Evolutionary conservation across 1,139 yeast genomes (phyloP).

Genomic region (Saccharomyces hybrid): DNA sequence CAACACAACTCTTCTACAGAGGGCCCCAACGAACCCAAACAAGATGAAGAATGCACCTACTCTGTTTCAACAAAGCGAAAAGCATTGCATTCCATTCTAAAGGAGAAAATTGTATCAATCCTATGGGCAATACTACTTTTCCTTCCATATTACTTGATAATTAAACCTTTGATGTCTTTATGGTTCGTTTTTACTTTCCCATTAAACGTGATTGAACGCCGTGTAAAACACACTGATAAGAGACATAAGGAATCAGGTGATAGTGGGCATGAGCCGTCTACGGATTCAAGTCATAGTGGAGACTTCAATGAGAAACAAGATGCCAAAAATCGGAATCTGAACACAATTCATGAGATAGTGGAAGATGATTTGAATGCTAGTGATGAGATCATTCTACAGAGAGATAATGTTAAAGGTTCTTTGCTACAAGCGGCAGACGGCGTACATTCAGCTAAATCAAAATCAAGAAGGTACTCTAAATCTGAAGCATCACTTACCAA

Average conservation of each 20-base stretch:
- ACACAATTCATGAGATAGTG: conserved; percentile 9
- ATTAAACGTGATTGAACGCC: conserved; percentile 36
- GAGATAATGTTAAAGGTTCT: conserved; percentile 28
- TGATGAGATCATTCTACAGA: conserved; percentile 26
- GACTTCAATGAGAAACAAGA: conserved; percentile 7
- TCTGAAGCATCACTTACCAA: background rate
- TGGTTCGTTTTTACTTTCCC: conserved; percentile 47
- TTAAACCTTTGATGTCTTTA: conserved; percentile 40
- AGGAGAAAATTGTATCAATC: background rate
- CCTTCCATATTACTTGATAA: conserved; percentile 38
- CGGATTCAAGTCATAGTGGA: conserved; percentile 6
- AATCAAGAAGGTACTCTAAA: background rate
- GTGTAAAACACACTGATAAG: conserved; percentile 7
- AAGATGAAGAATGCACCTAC: background rate
- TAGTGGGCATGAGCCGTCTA: background rate
- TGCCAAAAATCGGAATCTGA: background rate
- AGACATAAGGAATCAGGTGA: background rate
- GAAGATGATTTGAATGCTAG: conserved; percentile 28
- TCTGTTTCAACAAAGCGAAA: background rate
- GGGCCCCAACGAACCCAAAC: background rate
- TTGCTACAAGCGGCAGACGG: conserved; percentile 8
- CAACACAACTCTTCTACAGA: background rate
- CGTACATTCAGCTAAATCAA: background rate
- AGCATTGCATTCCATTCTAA: background rate
- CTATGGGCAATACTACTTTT: conserved; percentile 30